Evolutionary conservation across 371 early-diverging fungal genomes (phyloP), one percentile per base, ranked within the genome.

Genomic region (Lichtheimia ramosa): DNA sequence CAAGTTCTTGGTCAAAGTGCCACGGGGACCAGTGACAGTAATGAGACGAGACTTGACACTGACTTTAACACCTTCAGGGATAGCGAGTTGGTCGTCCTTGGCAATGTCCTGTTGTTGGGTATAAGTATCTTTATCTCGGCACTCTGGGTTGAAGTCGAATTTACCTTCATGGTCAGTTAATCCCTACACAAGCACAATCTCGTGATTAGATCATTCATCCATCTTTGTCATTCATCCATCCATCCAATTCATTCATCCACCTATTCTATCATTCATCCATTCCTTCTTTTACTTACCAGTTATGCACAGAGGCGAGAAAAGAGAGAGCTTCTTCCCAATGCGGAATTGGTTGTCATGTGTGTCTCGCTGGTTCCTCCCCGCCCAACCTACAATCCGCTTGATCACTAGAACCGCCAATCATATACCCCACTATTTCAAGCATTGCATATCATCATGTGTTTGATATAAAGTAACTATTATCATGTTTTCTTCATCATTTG

Each of bases 1-100:
- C 77, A 99, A 87, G 85, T 94, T 91, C 88, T 96, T 95, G 77
- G 63, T 79, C 68, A 99, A 83, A 40, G 78, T 79, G 63, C 99
- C 99, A 64, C 98, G 95, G 70, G 92, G 92, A 53, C 94, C 95
- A 54, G 81, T 86, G 63, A 94, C 90, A 46, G 74, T 84, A 68
- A 95, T 79, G 42, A 73, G 61, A 63, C 94, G 92, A 57, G 92
- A 75, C 86, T 95, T 94, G 83, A 90, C 66, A 63, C 69, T 64
- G 42, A 94, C 87, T 55, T 77, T 81, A 58, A 94, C 93, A 68
- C 82, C 86, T 54, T 83, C 86, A 68, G 93, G 95, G 73, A 94
- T 87, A 68, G 68, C 72, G 72, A 94, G 82, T 75, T 86, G 85
- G 74, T 92, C 92, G 73, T 84, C 83, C 86, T 92, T 90, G 83